Base-by-base conservation (phyloP, 169 alveolate genomes). In the Cystoisospora suis region DNA sequence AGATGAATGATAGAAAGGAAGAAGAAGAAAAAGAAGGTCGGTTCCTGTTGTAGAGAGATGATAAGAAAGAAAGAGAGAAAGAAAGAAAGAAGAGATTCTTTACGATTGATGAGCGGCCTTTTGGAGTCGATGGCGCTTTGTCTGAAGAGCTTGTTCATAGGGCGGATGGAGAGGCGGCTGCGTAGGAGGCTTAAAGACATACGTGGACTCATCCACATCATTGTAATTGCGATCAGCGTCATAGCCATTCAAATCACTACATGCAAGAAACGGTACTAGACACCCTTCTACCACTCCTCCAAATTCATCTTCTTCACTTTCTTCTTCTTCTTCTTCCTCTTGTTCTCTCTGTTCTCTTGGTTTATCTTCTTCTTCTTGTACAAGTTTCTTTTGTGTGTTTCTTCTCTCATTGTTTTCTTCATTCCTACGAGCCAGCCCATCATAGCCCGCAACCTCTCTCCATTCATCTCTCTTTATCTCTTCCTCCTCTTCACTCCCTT, bases 111-210 rank as follows among this genome's bases (percentile, higher is more conserved):
- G n/a, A n/a, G n/a, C n/a, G n/a, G n/a, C n/a, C n/a, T n/a, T n/a
- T n/a, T n/a, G n/a, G n/a, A n/a, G n/a, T n/a, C n/a, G n/a, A n/a
- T n/a, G 86, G 1, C 75, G 36, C 86, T 87, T 87, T 42, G 56
- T 4, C 27, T 27, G 72, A 34, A 87, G 49, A 27, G 91, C 91
- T 7, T 69, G 36, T 34, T 87, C 86, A 53, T 91, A 91, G 34
- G 94, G 86, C 0, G 94, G 92, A 45, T 87, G 90, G 17, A 89
- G 61, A 0, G 94, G 94, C 0, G 94, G 93, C 75, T 91, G 94
- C 32, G 72, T 49, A 7, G 94, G 94, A 6, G 88, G 86, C 72
- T 34, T 45, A 47, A 86, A 72, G 85, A 45, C 87, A 46, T 89
- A 77, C 9, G 86, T 23, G 38, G 29, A 46, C 29, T 29, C 46